phyloP scores from a whole-genome alignment of 441 rosid species.

The Euphorbia celastroides region DNA sequence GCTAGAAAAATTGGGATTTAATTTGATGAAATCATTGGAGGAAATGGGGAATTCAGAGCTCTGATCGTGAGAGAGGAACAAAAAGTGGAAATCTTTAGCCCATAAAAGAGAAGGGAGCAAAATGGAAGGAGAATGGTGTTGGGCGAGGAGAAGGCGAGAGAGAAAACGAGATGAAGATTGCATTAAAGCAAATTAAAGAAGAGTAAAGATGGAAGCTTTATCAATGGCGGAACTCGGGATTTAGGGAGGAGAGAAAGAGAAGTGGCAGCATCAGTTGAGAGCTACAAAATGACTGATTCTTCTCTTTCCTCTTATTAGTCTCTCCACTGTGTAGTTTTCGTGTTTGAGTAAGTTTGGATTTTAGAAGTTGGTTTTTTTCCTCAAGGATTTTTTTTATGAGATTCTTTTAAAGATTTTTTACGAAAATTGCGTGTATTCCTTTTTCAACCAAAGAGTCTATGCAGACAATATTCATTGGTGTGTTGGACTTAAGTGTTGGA shows the following conservation, averaged over 20 bases:
- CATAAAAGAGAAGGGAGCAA: slow-evolving; percentile 13
- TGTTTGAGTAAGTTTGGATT: too few species aligned
- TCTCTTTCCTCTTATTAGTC: not conserved
- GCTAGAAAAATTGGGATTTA: slow-evolving; percentile 12
- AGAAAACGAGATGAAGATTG: slow-evolving; percentile 43
- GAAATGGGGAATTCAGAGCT: not conserved
- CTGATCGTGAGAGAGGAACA: not conserved
- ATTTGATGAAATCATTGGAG: not conserved
- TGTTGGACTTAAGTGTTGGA: too few species aligned
- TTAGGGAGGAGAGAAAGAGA: too few species aligned
- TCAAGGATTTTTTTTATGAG: too few species aligned
- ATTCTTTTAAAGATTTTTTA: too few species aligned
- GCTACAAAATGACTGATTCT: too few species aligned
- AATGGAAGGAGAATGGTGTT: slow-evolving; percentile 22
- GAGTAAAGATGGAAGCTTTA: not conserved
- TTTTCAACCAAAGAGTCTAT: too few species aligned
- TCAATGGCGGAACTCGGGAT: not conserved
- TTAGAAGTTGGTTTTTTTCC: too few species aligned
- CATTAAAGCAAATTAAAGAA: too few species aligned
- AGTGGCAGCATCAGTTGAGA: not conserved
- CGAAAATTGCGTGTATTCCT: too few species aligned
- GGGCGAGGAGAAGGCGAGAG: slow-evolving; percentile 43
- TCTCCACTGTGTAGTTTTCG: not conserved
- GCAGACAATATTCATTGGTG: too few species aligned
- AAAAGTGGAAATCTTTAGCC: slow-evolving; percentile 4